A percentile compares a stretch with the other conserved stretches of the same genome.
Conservation (phyloP, 2,329 filamentous ascomycete species). For the Aureobasidium leucospermi region DNA sequence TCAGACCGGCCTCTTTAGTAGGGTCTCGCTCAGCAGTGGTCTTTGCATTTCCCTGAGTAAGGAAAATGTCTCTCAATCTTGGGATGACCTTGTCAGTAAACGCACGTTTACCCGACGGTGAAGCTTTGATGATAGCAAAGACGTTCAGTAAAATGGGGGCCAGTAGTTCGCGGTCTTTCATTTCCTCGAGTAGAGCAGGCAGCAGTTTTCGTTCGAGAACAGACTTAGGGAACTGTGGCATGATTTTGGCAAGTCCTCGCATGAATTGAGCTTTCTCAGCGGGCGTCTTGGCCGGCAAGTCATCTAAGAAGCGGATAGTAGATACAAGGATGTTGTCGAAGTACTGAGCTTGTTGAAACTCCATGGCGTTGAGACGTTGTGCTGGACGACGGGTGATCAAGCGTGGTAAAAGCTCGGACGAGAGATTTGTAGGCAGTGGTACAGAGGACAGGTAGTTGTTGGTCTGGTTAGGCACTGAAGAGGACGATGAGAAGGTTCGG, state of each 20-base stretch:
- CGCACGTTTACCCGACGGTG: conserved; percentile 68
- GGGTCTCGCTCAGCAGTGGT: conserved; percentile 63
- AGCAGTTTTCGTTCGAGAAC: conserved; percentile 94
- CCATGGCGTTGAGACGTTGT: conserved; percentile 76
- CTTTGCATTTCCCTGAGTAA: conserved; percentile 44
- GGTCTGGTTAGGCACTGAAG: conserved; percentile 65
- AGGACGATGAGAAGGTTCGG: conserved; percentile 69
- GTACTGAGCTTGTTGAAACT: conserved; percentile 92
- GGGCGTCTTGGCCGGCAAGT: conserved; percentile 82
- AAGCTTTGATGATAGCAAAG: conserved; percentile 76
- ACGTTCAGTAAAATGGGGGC: conserved; percentile 83
- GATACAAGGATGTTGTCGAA: conserved; percentile 97
- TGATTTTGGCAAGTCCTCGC: conserved; percentile 75
- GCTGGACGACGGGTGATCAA: conserved; percentile 83
- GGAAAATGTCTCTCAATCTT: conserved; percentile 73
- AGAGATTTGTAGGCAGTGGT: conserved; percentile 71
- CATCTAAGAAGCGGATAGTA: conserved; percentile 89
- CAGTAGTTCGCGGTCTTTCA: conserved; percentile 83
- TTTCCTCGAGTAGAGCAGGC: conserved; percentile 80
- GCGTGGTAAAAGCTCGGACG: conserved; percentile 67
- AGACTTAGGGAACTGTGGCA: conserved; percentile 86
- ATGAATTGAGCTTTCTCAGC: conserved; percentile 89
- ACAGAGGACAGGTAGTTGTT: conserved; percentile 83
- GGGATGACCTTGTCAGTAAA: conserved; percentile 87
- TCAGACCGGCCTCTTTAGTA: conserved; percentile 78